Evolutionary conservation across 192 early-diverging fungal species (phyloP), one percentile per base, ranked within the genome.

Genomic region (Coemansia reversa): DNA sequence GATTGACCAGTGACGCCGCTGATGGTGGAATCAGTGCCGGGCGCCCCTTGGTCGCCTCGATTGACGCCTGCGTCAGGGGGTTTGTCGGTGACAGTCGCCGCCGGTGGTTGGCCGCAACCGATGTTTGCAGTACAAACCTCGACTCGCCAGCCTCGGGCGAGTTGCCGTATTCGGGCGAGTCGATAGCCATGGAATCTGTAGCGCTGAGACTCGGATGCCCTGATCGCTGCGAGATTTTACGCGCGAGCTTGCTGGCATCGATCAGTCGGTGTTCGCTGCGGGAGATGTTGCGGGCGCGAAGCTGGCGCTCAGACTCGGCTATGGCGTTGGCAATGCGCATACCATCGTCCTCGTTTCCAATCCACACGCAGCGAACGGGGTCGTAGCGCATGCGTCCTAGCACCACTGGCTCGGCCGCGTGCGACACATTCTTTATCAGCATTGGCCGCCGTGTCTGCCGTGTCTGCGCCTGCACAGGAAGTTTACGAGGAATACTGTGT

Each of bases 341-440:
- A 50, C 63, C 69, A 30, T 78, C 76, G 29, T 72, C 66, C 51
- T 78, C 76, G 56, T 78, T 78, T 14, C 76, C 76, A 19, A 69
- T 0, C 75, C 75, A 78, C 24, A 69, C 25, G 42, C 69, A 70
- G 58, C 66, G 54, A 60, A 63, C 55, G 7, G 75, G 75, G 54
- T 78, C 75, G 66, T 72, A 78, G 51, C 69, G 75, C 70, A 78
- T 72, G 55, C 61, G 45, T 16, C 70, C 69, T 6, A 78, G 42
- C 20, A 78, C 70, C 48, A 77, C 35, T 5, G 75, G 69, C 55
- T 77, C 75, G 20, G 42, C 53, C 3, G 69, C 33, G 28, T 62
- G 65, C 66, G 51, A 56, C 25, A 52, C 33, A 54, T 67, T 71
- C 35, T 54, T 58, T 58, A 77, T 77, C 24, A 77, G 69, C 65